phyloP scores from a whole-genome alignment of 441 rosid genomes.

The Manihot esculenta region DNA sequence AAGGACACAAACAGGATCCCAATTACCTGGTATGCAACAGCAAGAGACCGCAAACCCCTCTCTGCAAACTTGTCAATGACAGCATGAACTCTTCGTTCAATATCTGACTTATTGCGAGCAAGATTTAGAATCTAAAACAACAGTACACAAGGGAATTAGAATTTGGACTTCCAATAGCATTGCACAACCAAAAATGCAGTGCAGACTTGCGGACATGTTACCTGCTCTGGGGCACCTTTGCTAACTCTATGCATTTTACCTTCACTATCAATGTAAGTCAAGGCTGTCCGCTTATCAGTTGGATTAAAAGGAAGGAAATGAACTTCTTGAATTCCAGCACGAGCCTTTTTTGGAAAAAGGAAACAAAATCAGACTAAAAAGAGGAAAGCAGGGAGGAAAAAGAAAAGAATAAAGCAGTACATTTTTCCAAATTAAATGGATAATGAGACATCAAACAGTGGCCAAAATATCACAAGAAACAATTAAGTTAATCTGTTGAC shows the following conservation, averaged over 20 bases:
- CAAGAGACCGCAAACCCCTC: slow-evolving; percentile 91
- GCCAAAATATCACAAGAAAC: neutral
- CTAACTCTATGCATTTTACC: slow-evolving; percentile 98
- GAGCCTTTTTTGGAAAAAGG: slow-evolving; percentile 75
- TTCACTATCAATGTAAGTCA: slow-evolving; percentile 67
- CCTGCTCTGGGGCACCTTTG: slow-evolving; percentile 99
- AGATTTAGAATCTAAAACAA: slow-evolving; percentile 72
- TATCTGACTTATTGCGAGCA: slow-evolving; percentile 78
- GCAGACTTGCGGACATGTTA: slow-evolving; percentile 24
- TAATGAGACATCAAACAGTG: slow-evolving; percentile 5
- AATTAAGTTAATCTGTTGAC: neutral
- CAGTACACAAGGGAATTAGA: slow-evolving; percentile 20
- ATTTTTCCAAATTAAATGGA: too few relatives aligned
- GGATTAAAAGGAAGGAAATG: slow-evolving; percentile 98
- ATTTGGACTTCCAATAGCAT: neutral
- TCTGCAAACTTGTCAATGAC: slow-evolving; percentile 96
- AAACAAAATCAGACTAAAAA: too few relatives aligned
- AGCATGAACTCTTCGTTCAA: slow-evolving; percentile 84
- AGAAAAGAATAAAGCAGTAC: too few relatives aligned
- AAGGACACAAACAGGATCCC: neutral
- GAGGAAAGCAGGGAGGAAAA: too few relatives aligned
- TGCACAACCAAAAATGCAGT: neutral
- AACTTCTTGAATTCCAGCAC: slow-evolving; percentile 83
- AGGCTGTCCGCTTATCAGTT: slow-evolving; percentile 91
- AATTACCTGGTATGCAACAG: slow-evolving; percentile 86